phyloP scores from a whole-genome alignment of 345 rosid genomes.

The Acer saccharum region DNA sequence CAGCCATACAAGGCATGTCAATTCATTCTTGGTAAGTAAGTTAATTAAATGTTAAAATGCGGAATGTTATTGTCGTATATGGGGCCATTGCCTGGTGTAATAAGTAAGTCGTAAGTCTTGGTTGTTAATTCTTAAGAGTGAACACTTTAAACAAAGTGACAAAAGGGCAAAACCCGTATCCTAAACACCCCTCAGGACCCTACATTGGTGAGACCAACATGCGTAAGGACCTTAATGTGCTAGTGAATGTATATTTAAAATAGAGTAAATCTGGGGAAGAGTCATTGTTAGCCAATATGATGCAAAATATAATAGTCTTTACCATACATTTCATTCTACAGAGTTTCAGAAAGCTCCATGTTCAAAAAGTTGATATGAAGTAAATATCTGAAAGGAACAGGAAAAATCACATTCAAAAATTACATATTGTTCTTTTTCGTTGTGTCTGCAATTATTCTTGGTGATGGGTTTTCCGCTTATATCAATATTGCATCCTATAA shows the following conservation, averaged over 20 bases:
- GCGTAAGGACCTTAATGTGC: background rate
- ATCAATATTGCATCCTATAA: background rate
- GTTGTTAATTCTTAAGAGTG: background rate
- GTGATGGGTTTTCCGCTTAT: background rate
- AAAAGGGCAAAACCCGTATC: background rate
- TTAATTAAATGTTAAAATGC: background rate
- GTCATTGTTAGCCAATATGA: background rate
- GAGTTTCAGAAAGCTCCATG: background rate
- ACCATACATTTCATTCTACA: background rate
- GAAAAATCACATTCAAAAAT: background rate
- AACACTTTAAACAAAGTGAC: background rate
- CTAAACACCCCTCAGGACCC: background rate
- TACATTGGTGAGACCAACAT: background rate
- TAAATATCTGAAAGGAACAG: background rate
- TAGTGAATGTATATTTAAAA: background rate
- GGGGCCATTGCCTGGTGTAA: background rate
- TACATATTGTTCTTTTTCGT: background rate
- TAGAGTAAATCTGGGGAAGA: too few species aligned
- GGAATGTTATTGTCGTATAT: background rate
- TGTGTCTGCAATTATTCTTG: background rate
- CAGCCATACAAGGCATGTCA: constrained; percentile 87
- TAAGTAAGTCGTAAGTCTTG: background rate
- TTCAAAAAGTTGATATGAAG: background rate
- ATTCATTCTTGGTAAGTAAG: constrained; percentile 76
- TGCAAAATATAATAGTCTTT: too few species aligned